These are phyloP conservation scores for Suillus decipiens DNA, from an alignment of 768 basidiomycete species.

Conservation along the genomic window DNA sequence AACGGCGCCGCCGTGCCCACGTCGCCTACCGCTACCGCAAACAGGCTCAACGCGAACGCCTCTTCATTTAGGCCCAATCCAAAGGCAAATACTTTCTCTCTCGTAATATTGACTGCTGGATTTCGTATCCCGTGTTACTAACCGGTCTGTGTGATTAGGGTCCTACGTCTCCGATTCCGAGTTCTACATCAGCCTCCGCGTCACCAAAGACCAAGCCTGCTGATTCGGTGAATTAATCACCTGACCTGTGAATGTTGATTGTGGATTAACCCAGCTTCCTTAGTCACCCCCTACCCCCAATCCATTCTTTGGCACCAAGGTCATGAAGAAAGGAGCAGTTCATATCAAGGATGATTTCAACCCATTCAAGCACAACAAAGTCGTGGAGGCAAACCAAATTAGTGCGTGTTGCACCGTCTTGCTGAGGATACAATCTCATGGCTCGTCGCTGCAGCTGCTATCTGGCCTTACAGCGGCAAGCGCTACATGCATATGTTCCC, in stretches of 20 bases:
- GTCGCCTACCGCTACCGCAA: conserved; percentile 56
- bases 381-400: conserved; percentile 71
- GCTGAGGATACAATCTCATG: conserved; percentile 6
- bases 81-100: conserved; percentile 76
- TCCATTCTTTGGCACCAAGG: conserved; percentile 87
- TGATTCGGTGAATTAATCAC: conserved; percentile 47
- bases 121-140: conserved; percentile 17
- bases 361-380: conserved; percentile 88
- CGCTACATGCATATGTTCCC: conserved; percentile 82
- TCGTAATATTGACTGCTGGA: conserved; percentile 42
- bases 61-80: conserved; percentile 89
- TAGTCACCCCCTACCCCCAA: conserved; percentile 60
- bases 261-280: conserved; percentile 16
- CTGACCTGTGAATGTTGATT: not conserved
- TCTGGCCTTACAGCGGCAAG: conserved; percentile 92
- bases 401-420: conserved; percentile 48
- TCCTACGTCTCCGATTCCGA: conserved; percentile 48
- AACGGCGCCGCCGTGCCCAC: conserved; percentile 40
- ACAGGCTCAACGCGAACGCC: conserved; percentile 84
- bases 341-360: conserved; percentile 97
- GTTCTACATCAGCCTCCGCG: conserved; percentile 42
- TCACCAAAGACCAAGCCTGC: conserved; percentile 64
- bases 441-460: conserved; percentile 47
- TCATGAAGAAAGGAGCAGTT: conserved; percentile 74
- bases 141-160: conserved; percentile 37